Base-by-base conservation (phyloP, 2,329 filamentous ascomycete genomes). In the Onygenales sp. region DNA sequence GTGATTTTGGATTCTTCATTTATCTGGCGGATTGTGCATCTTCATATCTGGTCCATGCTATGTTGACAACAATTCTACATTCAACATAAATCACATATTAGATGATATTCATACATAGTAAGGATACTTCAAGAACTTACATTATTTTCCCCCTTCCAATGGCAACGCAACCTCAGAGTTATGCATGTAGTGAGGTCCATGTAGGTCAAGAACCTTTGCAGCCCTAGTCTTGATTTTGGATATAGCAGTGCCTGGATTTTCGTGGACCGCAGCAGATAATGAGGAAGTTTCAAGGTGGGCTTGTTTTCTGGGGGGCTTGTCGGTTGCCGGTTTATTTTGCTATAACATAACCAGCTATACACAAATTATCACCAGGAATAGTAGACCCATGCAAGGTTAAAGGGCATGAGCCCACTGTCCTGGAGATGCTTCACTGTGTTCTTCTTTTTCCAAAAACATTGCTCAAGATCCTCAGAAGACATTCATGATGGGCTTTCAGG, bases 301-400 rank as follows among this genome's bases (percentile, higher is more conserved):
- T 62, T 67, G 59, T 74, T 74, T 5, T 6, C 74, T 74, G 0
- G 42, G 31, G 50, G 74, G 77, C 1, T 34, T 6, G 1, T 49
- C 55, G 7, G 74, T 67, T 1, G 52, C 13, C 17, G 74, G 55
- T 21, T 31, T 3, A n/a, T 33, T 10, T 27, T 66, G 62, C 8
- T 66, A 59, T 74, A 74, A 77, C 45, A 68, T 58, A 52, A 76
- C 77, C 63, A 68, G 54, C 64, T 70, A 57, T 75, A 73, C 42
- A 74, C 59, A 33, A 68, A 65, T 0, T 67, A 67, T 17, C 64
- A 64, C 9, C 63, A 65, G 7, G 74, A 71, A 58, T 76, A 77
- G 40, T 71, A 69, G 0, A 73, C 70, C 75, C 76, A 78, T 21
- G 70, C 70, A 0, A 69, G 64, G 34, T 66, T 63, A 59, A 70